These are phyloP conservation scores for Chaetomiaceae sp. DNA, from an alignment of 2,329 filamentous ascomycete genomes.

Conservation along the genomic window DNA sequence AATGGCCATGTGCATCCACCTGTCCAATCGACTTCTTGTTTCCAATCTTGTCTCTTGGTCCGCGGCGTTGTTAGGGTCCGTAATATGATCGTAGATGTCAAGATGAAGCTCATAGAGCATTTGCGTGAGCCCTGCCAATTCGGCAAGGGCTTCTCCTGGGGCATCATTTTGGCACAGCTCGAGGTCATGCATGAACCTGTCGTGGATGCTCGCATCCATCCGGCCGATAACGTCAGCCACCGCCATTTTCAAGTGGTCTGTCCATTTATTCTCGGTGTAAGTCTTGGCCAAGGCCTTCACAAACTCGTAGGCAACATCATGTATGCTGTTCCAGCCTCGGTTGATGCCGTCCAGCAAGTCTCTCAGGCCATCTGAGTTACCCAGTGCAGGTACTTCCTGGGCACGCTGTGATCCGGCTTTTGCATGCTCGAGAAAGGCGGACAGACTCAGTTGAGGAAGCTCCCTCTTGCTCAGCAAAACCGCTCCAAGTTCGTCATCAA, in stretches of 20 bases:
- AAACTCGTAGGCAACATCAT: constrained; percentile 59
- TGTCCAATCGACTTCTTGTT: constrained; percentile 46
- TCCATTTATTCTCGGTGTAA: constrained; percentile 55
- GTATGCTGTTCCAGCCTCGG: constrained; percentile 47
- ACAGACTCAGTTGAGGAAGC: constrained; percentile 49
- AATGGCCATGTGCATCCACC: constrained; percentile 51
- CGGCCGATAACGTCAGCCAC: constrained; percentile 54
- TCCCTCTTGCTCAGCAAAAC: constrained; percentile 52
- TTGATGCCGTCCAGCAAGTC: constrained; percentile 49
- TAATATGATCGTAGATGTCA: constrained; percentile 56
- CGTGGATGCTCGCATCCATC: constrained; percentile 50
- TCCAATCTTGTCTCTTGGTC: constrained; percentile 46
- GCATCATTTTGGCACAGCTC: constrained; percentile 15
- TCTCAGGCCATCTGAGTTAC: constrained; percentile 49
- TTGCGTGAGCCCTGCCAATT: constrained; percentile 45
- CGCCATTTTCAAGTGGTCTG: constrained; percentile 51
- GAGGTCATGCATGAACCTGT: constrained; percentile 41
- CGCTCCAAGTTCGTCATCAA: constrained; percentile 51
- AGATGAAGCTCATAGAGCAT: constrained; percentile 61
- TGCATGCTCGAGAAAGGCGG: constrained; percentile 60
- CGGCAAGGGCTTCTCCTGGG: constrained; percentile 21
- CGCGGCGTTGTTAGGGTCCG: constrained; percentile 52
- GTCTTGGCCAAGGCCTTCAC: constrained; percentile 45
- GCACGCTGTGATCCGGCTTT: constrained; percentile 52
- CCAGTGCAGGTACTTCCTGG: constrained; percentile 44